Base-by-base conservation (phyloP, 768 basidiomycete genomes). In the Trametes maxima region DNA sequence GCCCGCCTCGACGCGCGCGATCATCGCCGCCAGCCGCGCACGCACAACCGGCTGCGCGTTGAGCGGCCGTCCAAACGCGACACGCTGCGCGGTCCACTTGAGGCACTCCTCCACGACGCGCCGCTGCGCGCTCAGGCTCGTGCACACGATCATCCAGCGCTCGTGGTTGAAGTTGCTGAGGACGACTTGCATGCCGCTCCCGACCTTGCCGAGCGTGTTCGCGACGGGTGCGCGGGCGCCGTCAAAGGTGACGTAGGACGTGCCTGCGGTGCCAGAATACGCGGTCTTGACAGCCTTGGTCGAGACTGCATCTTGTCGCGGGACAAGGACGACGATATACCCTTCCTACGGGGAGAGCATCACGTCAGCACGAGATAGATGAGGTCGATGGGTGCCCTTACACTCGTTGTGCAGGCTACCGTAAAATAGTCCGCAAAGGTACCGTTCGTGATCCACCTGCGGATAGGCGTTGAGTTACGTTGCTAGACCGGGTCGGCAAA, bases 261-360 rank as follows among this genome's bases (percentile, higher is more conserved):
- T 98, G 6, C 96, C 96, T 3, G 96, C 96, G 0, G 90, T 88
- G 3, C 90, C 72, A 0, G 95, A 98, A 75, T 98, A 98, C 0
- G 90, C 84, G 0, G 95, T 98, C 77, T 94, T 95, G 76, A 98
- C 90, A 22, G 86, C 85, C 69, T 89, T 94, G 5, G 95, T 97
- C 53, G 86, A 84, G 58, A 98, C 82, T 5, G 82, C 84, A 44
- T 87, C 84, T 14, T 81, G 82, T 47, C 92, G 83, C 40, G 86
- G 84, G 59, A 94, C 84, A 40, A 94, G 79, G 43, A 94, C 83
- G 49, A 92, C 90, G 16, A 87, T 84, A 64, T 87, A 89, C 19
- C 90, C 90, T 46, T 80, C 80, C 86, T 90, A 57, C 19, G 50
- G 11, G n/a, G 14, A 10, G 10, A 16, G 16, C 28, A 14, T 16